These are phyloP conservation scores for Leishmania mexicana DNA, from an alignment of 208 protist genomes.

Conservation along the genomic window DNA sequence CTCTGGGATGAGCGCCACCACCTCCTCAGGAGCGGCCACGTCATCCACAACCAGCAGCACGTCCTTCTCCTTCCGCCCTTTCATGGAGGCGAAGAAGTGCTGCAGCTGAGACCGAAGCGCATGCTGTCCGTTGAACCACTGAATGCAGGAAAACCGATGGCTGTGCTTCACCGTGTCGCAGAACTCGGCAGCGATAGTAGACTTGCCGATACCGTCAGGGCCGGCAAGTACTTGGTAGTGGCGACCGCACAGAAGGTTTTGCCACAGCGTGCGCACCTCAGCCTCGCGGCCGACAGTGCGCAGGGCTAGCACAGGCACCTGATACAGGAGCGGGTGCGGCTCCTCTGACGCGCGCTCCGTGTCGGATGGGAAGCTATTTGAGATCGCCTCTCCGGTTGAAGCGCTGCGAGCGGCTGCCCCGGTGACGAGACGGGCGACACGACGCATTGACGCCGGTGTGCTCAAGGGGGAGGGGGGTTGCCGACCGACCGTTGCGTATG, in stretches of 20 bases:
- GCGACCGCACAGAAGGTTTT: slow-evolving; percentile 72
- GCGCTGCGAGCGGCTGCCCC: neutral
- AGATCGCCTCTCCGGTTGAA: slow-evolving; percentile 19
- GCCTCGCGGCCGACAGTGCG: slow-evolving; percentile 64
- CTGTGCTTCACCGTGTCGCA: slow-evolving; percentile 71
- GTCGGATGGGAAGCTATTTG: slow-evolving; percentile 23
- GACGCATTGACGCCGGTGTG: slow-evolving; percentile 11
- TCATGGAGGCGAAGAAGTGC: slow-evolving; percentile 79
- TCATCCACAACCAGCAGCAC: slow-evolving; percentile 88
- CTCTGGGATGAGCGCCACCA: slow-evolving; percentile 43
- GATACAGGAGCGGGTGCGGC: slow-evolving; percentile 73
- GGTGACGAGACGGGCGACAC: slow-evolving; percentile 13
- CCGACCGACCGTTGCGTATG: neutral
- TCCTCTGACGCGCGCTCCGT: slow-evolving; percentile 13
- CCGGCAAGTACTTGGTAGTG: slow-evolving; percentile 72
- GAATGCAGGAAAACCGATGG: slow-evolving; percentile 85
- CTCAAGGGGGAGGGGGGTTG: neutral
- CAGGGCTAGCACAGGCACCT: slow-evolving; percentile 52
- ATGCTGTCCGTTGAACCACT: slow-evolving; percentile 75
- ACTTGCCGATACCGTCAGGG: slow-evolving; percentile 88
- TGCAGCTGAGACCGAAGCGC: slow-evolving; percentile 38
- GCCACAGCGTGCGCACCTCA: slow-evolving; percentile 80
- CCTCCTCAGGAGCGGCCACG: slow-evolving; percentile 34
- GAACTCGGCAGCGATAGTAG: slow-evolving; percentile 83
- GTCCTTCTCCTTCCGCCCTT: slow-evolving; percentile 73